Evolutionary conservation across 805 yeast species (phyloP).

Genomic region (Candida coleopterorum): DNA sequence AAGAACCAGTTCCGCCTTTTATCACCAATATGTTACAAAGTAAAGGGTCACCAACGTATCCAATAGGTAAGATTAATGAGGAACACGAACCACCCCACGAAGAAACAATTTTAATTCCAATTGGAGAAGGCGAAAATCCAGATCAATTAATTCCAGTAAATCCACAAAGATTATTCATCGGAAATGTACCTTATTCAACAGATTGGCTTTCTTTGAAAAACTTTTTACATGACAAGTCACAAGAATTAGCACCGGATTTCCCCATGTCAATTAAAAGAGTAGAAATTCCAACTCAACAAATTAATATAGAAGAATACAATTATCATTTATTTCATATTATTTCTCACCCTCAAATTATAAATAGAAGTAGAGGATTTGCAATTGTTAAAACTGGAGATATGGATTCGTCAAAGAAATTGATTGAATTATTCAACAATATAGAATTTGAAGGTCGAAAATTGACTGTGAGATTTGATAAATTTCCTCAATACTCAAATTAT

Average conservation of each 20-base stretch:
- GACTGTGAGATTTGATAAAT: constrained; percentile 58
- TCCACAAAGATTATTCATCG: constrained; percentile 45
- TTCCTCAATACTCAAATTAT: constrained; percentile 38
- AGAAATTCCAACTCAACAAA: constrained; percentile 36
- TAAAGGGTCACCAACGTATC: neutral
- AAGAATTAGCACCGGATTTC: constrained; percentile 23
- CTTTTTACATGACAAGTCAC: constrained; percentile 20
- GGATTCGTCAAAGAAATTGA: constrained; percentile 45
- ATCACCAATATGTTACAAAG: constrained; percentile 11
- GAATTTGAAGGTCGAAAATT: constrained; percentile 57
- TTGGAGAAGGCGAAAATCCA: constrained; percentile 20
- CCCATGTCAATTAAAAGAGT: constrained; percentile 28
- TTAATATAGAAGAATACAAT: constrained; percentile 21
- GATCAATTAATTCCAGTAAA: constrained; percentile 29
- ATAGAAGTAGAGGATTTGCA: constrained; percentile 54
- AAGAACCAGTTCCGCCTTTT: constrained; percentile 20
- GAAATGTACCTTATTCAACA: constrained; percentile 50
- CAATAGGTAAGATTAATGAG: neutral
- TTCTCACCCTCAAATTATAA: constrained; percentile 1
- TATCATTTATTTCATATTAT: constrained; percentile 1
- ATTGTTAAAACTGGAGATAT: constrained; percentile 49
- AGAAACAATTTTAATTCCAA: constrained; percentile 15
- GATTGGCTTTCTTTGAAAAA: constrained; percentile 30
- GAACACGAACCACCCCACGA: constrained; percentile 6
- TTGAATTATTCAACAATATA: constrained; percentile 45